Conservation (phyloP, 2,329 filamentous ascomycete genomes). For the Cercospora sp. region DNA sequence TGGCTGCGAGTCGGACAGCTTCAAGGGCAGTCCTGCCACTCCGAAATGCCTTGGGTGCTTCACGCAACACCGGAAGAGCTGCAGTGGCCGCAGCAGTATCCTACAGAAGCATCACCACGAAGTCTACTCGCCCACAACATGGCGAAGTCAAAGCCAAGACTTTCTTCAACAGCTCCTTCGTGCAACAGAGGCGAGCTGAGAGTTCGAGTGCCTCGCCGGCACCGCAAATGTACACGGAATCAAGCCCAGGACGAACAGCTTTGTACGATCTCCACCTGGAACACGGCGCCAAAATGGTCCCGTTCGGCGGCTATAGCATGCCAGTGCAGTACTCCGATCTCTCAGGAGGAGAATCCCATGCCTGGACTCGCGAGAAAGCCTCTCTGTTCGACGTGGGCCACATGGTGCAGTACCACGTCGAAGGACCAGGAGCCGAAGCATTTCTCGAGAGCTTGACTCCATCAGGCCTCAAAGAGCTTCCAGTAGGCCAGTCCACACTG, state of each 20-base stretch:
- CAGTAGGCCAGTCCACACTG: conserved; percentile 70
- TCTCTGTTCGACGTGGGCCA: conserved; percentile 96
- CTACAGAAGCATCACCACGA: conserved; percentile 13
- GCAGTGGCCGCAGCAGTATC: neutral
- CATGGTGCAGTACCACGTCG: conserved; percentile 88
- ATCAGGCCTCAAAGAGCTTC: conserved; percentile 65
- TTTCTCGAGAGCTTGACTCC: conserved; percentile 87
- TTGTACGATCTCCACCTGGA: conserved; percentile 77
- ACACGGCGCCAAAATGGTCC: conserved; percentile 87
- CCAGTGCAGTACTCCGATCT: conserved; percentile 82
- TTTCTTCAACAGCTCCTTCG: conserved; percentile 24
- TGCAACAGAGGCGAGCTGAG: conserved; percentile 29
- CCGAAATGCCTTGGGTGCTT: conserved; percentile 13
- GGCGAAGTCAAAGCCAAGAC: conserved; percentile 21
- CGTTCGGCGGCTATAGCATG: conserved; percentile 93
- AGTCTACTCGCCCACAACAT: conserved; percentile 8
- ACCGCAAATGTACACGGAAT: conserved; percentile 35
- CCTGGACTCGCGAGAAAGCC: conserved; percentile 82
- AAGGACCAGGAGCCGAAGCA: conserved; percentile 73
- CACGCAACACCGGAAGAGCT: conserved; percentile 8
- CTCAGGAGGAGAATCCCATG: conserved; percentile 79
- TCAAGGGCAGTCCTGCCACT: conserved; percentile 16
- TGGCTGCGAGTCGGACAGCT: conserved; percentile 23
- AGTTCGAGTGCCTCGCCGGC: conserved; percentile 34
- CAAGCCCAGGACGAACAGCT: conserved; percentile 55